A percentile compares a stretch with the other conserved stretches of the same genome.
Evolutionary conservation across 2,329 filamentous ascomycete species (phyloP).

Genomic region (Metarhizium rileyi): DNA sequence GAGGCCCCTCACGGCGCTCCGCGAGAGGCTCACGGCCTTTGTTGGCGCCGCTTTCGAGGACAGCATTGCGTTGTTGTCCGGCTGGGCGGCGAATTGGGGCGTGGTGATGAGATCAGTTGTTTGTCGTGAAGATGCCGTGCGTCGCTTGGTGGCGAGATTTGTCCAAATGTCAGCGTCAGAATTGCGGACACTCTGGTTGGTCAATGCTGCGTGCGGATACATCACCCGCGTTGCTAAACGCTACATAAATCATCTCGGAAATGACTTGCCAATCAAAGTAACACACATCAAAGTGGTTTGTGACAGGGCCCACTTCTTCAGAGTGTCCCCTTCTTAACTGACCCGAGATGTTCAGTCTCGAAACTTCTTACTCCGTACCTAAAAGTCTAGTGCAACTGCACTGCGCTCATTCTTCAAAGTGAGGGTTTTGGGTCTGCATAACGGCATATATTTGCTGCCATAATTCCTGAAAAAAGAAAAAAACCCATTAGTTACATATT

Average conservation of each 20-base stretch:
- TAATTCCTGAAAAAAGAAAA: background rate
- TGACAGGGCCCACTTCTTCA: background rate
- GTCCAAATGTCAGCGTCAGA: constrained; percentile 25
- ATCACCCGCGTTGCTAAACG: constrained; percentile 21
- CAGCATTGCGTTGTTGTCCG: constrained; percentile 31
- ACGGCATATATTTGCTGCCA: too few relatives aligned
- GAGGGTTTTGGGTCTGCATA: too few relatives aligned
- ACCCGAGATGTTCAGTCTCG: background rate
- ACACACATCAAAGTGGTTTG: background rate
- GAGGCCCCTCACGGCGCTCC: constrained; percentile 54
- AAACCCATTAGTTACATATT: background rate
- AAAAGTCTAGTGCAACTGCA: too few relatives aligned
- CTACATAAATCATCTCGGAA: constrained; percentile 10
- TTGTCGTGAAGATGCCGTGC: constrained; percentile 20
- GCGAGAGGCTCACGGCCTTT: constrained; percentile 30
- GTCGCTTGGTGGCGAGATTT: constrained; percentile 26
- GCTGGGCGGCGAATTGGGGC: constrained; percentile 12
- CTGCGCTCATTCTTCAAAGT: too few relatives aligned
- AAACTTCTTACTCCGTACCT: too few relatives aligned
- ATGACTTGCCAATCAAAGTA: too few relatives aligned
- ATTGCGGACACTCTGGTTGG: constrained; percentile 31
- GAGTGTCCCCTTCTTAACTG: background rate
- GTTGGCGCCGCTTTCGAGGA: constrained; percentile 32
- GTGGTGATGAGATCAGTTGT: constrained; percentile 14
- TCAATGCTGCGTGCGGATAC: constrained; percentile 20